Evolutionary conservation across 148 eudicot genomes (phyloP).

Genomic region (Arbutus unedo): DNA sequence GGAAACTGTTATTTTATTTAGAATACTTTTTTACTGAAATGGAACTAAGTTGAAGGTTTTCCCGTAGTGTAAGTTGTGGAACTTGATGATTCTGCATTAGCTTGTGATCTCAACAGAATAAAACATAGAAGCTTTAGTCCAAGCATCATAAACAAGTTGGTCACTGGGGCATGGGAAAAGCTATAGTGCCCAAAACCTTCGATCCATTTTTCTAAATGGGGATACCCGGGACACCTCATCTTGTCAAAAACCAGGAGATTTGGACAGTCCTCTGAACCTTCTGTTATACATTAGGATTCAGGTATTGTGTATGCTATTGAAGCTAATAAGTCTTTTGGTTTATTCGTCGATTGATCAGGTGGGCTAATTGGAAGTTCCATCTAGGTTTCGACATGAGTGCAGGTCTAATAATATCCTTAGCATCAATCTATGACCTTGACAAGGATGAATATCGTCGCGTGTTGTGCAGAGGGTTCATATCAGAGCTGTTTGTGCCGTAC

Average conservation of each 20-base stretch:
- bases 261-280: neutral
- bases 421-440: conserved; percentile 38
- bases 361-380: conserved; percentile 61
- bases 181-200: too few species aligned
- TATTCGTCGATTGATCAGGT: conserved; percentile 24
- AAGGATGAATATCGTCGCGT: conserved; percentile 27
- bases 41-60: neutral
- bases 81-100: neutral
- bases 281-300: neutral
- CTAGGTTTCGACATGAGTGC: conserved; percentile 44
- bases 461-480: conserved; percentile 44
- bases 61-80: neutral
- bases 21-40: neutral
- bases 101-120: neutral
- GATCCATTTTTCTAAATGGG: too few species aligned
- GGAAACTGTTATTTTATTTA: neutral
- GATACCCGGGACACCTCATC: too few species aligned
- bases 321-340: neutral
- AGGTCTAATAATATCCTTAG: conserved; percentile 45
- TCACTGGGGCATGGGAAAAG: neutral
- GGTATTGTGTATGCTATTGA: neutral
- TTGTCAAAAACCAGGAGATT: neutral
- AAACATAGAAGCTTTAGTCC: neutral
- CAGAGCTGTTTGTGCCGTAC: conserved; percentile 59
- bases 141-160: neutral